Conservation (phyloP, 805 yeast genomes). For the Sugiyamaella lignohabitans region DNA sequence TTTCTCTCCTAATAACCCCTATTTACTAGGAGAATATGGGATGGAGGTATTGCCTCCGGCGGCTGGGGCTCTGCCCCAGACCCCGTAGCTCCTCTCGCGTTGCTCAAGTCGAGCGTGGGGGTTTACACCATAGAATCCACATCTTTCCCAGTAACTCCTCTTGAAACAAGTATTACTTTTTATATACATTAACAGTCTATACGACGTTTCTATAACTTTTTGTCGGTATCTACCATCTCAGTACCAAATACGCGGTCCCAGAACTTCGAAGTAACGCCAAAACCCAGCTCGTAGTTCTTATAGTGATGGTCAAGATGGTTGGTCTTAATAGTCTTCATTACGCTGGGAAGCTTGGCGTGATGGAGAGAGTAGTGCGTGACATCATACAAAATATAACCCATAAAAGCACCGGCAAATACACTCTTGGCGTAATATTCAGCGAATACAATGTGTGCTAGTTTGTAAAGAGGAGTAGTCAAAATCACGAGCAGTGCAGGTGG, state of each 20-base stretch:
- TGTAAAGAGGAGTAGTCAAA: slow-evolving; percentile 75
- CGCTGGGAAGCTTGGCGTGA: slow-evolving; percentile 74
- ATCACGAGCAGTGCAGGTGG: slow-evolving; percentile 82
- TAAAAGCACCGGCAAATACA: slow-evolving; percentile 91
- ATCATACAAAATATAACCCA: slow-evolving; percentile 91
- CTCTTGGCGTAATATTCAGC: slow-evolving; percentile 84
- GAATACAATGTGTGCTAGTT: slow-evolving; percentile 63
- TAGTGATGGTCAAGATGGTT: slow-evolving; percentile 97
- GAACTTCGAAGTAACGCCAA: slow-evolving; percentile 88
- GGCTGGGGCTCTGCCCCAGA: too few relatives aligned
- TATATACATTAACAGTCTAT: too few relatives aligned
- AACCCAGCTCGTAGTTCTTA: slow-evolving; percentile 93
- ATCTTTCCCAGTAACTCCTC: too few relatives aligned
- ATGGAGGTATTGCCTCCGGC: too few relatives aligned
- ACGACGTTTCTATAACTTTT: slow-evolving; percentile 2
- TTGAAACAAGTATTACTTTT: too few relatives aligned
- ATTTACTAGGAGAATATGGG: too few relatives aligned
- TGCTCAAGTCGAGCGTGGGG: too few relatives aligned
- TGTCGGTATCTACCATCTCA: slow-evolving; percentile 42
- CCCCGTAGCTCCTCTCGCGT: too few relatives aligned
- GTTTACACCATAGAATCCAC: too few relatives aligned
- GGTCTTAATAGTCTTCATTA: slow-evolving; percentile 71
- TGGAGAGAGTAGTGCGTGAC: slow-evolving; percentile 91
- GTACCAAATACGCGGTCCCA: slow-evolving; percentile 95
- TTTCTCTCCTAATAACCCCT: too few relatives aligned